A percentile compares a stretch with the other conserved stretches of the same genome.
Evolutionary conservation across 768 basidiomycete species (phyloP).

Genomic region (Suillus weaverae): DNA sequence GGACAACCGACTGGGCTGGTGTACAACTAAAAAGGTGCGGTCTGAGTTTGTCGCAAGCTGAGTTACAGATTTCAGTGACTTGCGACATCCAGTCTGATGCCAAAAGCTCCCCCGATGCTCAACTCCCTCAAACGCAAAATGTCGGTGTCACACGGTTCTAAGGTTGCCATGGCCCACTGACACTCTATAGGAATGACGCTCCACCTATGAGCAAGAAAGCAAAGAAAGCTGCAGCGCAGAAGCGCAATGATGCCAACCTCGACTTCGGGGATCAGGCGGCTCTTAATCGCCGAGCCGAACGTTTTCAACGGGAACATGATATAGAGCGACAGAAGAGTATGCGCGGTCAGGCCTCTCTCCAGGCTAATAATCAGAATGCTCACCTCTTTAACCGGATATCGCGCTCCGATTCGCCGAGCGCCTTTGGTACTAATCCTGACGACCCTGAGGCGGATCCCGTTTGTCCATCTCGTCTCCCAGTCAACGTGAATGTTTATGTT

Average conservation of each 20-base stretch:
- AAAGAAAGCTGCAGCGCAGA: conserved; percentile 54
- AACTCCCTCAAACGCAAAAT: conserved; percentile 68
- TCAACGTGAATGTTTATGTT: conserved; percentile 9
- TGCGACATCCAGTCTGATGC: conserved; percentile 47
- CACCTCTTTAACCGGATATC: conserved; percentile 52
- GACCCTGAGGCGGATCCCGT: conserved; percentile 77
- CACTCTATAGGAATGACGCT: conserved; percentile 37
- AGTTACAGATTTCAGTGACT: conserved; percentile 23
- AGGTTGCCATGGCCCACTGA: conserved; percentile 13
- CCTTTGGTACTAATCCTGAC: conserved; percentile 48
- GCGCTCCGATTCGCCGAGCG: conserved; percentile 49
- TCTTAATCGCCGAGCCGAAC: conserved; percentile 74
- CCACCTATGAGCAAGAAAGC: conserved; percentile 54
- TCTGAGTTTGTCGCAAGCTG: conserved; percentile 3
- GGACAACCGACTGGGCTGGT: conserved; percentile 93
- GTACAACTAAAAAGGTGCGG: conserved; percentile 82
- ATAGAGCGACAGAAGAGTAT: conserved; percentile 68
- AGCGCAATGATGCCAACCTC: conserved; percentile 35
- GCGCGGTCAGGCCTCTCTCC: conserved; percentile 38
- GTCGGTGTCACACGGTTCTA: conserved; percentile 39
- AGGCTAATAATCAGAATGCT: conserved; percentile 48
- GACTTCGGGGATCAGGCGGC: conserved; percentile 69
- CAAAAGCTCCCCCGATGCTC: conserved; percentile 55
- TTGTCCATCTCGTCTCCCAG: conserved; percentile 26
- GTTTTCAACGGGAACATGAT: conserved; percentile 90